Base-by-base conservation (phyloP, 2,329 filamentous ascomycete species). In the Chlorencoelia australis region DNA sequence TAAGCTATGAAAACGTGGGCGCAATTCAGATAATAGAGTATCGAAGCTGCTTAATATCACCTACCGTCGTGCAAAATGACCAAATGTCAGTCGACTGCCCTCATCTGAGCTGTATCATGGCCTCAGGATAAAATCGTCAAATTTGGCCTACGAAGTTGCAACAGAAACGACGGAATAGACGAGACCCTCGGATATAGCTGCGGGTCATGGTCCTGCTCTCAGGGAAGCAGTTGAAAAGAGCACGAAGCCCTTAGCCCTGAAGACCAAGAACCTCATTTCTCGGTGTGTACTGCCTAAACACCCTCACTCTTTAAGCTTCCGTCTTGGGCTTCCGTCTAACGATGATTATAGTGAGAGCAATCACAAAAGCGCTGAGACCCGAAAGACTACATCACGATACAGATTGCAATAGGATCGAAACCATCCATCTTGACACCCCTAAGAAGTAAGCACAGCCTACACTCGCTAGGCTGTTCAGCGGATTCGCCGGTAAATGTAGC, bases 1-100 rank as follows among this genome's bases (percentile, higher is more conserved):
- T 52, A 39, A 52, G 42, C 46, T 52, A 41, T 35, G 7, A 41
- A 40, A 41, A 44, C 19, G 40, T 48, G 28, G 48, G 46, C 40
- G 29, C 16, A 42, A 41, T 42, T 40, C 26, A 41, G 33, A 44
- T 6, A 42, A 45, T 41, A n/a, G 15, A 41, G 28, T 38, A 21
- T 34, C 16, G 26, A 43, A 33, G 32, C 40, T 41, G 35, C 31
- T 40, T 39, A 30, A 30, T 42, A 41, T 35, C 31, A 54, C 55
- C 37, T 47, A 57, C 57, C 43, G 54, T 54, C 30, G 56, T 44
- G 26, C 60, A 56, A 41, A 61, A 60, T 28, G 59, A 62, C 57
- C 58, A 63, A 41, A 63, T 61, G 37, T 63, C 59, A 28, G 57
- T 54, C 15, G 59, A 48, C 25, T 53, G 56, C 29, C 56, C 59